phyloP scores from a whole-genome alignment of 2,329 filamentous ascomycete genomes.

The Xylaria sp. region DNA sequence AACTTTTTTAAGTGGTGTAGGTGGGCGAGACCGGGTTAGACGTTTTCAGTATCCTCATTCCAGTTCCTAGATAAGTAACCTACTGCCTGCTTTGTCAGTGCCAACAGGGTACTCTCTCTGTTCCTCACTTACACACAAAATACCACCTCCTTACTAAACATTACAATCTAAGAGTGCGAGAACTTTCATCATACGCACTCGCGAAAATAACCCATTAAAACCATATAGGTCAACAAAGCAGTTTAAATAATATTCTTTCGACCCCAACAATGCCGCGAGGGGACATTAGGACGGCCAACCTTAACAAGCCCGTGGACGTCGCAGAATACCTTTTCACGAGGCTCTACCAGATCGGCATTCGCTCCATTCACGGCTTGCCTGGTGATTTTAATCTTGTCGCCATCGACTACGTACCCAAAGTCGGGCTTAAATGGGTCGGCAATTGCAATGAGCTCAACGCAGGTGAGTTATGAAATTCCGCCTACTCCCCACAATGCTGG shows the following conservation, averaged over 20 bases:
- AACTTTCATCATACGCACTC: not conserved
- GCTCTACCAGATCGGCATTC: conserved; percentile 71
- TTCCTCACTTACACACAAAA: conserved; percentile 2
- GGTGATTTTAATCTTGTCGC: conserved; percentile 79
- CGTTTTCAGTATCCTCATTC: not conserved
- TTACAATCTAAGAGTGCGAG: not conserved
- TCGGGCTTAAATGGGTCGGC: conserved; percentile 71
- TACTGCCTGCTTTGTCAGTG: not conserved
- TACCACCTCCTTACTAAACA: not conserved
- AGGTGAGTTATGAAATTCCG: conserved; percentile 55
- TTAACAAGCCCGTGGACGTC: conserved; percentile 66
- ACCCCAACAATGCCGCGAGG: conserved; percentile 41
- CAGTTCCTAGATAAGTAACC: not conserved
- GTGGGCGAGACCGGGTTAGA: not conserved
- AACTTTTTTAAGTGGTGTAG: not conserved
- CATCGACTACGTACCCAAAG: conserved; percentile 72
- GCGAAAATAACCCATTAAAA: not conserved
- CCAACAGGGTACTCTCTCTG: too few species aligned
- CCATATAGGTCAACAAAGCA: not conserved
- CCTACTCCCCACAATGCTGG: not conserved
- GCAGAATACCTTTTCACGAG: conserved; percentile 76
- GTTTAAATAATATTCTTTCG: not conserved
- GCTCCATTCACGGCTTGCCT: conserved; percentile 75
- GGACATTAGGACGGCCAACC: conserved; percentile 57
- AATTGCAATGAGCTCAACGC: conserved; percentile 81